A percentile compares a stretch with the other conserved stretches of the same genome.
Conservation (phyloP, 1,284 basidiomycete species). For the Boletus holoroseus region DNA sequence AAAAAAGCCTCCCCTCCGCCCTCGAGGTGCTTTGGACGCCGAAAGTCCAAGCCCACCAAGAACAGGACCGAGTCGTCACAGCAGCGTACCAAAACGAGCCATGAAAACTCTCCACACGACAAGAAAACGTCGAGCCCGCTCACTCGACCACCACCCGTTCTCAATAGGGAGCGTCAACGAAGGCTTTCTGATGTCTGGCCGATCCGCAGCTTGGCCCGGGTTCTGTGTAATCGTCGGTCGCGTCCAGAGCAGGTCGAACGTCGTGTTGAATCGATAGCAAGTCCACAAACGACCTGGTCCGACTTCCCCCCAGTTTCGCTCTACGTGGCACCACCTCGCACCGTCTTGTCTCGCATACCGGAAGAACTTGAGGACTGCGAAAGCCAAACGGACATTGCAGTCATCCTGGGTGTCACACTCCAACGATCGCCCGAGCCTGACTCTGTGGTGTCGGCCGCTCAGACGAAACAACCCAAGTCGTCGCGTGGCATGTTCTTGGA, state of each 20-base stretch:
- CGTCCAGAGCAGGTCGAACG: constrained; percentile 3
- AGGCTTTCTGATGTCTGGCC: constrained; percentile 23
- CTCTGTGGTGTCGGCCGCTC: neutral
- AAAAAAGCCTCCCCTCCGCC: neutral
- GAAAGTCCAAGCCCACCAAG: constrained; percentile 8
- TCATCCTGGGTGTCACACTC: constrained; percentile 13
- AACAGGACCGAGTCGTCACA: neutral
- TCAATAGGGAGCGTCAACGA: constrained; percentile 14
- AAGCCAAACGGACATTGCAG: constrained; percentile 16
- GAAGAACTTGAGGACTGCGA: constrained; percentile 29
- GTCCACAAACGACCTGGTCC: constrained; percentile 31
- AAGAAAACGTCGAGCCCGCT: constrained; percentile 17
- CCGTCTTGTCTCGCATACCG: constrained; percentile 26
- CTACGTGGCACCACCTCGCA: constrained; percentile 23
- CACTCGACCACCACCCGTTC: constrained; percentile 15
- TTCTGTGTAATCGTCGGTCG: constrained; percentile 9
- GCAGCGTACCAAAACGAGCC: neutral
- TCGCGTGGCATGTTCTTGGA: neutral
- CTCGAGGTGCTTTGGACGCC: constrained; percentile 2
- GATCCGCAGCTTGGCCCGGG: constrained; percentile 20
- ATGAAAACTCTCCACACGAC: constrained; percentile 10
- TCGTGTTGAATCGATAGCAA: neutral
- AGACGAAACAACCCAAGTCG: neutral
- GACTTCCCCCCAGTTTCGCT: constrained; percentile 23
- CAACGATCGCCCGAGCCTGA: constrained; percentile 10